These are phyloP conservation scores for Arxiozyma telluris DNA, from an alignment of 1,139 yeast genomes.

Conservation along the genomic window DNA sequence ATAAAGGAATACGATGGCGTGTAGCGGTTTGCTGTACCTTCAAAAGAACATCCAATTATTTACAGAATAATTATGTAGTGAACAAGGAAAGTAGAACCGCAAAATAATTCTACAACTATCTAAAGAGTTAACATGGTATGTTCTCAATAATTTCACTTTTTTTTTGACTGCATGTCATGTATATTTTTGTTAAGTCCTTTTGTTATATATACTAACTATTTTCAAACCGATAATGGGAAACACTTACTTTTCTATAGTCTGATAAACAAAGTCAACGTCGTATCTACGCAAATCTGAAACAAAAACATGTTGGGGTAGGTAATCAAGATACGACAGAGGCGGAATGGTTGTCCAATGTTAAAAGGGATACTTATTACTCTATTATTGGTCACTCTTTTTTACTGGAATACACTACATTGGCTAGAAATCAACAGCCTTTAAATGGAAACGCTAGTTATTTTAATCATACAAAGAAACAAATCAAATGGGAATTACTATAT, in stretches of 20 bases:
- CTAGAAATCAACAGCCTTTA: slow-evolving; percentile 18
- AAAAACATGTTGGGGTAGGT: slow-evolving; percentile 27
- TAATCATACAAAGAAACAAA: slow-evolving; percentile 16
- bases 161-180: too few relatives aligned
- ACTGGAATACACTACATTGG: slow-evolving; percentile 59
- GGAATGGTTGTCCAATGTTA: slow-evolving; percentile 42
- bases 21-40: too few relatives aligned
- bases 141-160: background rate
- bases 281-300: slow-evolving; percentile 21
- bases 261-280: slow-evolving; percentile 25
- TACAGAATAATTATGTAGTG: too few relatives aligned
- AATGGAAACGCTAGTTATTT: slow-evolving; percentile 33
- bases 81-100: too few relatives aligned
- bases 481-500: slow-evolving; percentile 19
- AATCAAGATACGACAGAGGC: slow-evolving; percentile 23
- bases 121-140: background rate
- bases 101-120: too few relatives aligned
- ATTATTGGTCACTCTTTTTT: slow-evolving; percentile 61
- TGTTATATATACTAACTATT: background rate
- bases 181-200: too few relatives aligned
- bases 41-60: too few relatives aligned
- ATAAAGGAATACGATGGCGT: too few relatives aligned
- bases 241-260: slow-evolving; percentile 15
- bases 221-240: background rate
- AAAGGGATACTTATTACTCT: slow-evolving; percentile 66